Percentiles rank a stretch among this genome's conserved stretches.
phyloP scores from a whole-genome alignment of 352 stramenopile species.

The Thalassiosira ordinaria region DNA sequence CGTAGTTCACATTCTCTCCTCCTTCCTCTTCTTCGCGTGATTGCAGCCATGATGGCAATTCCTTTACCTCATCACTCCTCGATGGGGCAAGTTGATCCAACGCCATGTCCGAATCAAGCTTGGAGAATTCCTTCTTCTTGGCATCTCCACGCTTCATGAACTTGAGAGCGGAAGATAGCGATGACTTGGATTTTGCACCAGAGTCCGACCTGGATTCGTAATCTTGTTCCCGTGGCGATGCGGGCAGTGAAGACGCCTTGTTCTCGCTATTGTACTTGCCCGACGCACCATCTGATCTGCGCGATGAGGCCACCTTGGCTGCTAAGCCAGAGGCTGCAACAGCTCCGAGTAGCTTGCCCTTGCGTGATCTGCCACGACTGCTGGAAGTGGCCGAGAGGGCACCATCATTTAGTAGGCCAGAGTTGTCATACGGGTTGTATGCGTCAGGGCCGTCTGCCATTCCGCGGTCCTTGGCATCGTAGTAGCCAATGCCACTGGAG shows the following conservation, averaged over 20 bases:
- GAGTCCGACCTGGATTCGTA: slow-evolving; percentile 28
- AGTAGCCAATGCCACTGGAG: slow-evolving; percentile 73
- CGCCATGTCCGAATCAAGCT: slow-evolving; percentile 43
- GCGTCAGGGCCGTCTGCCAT: slow-evolving; percentile 25
- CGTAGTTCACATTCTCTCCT: not conserved
- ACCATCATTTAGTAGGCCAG: slow-evolving; percentile 7
- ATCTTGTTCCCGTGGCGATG: slow-evolving; percentile 3
- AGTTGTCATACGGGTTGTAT: slow-evolving; percentile 8
- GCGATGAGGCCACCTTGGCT: slow-evolving; percentile 11
- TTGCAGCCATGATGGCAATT: slow-evolving; percentile 25
- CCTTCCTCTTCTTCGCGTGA: slow-evolving; percentile 11
- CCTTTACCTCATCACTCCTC: slow-evolving; percentile 16
- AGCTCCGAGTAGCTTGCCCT: slow-evolving; percentile 31
- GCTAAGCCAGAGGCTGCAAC: slow-evolving; percentile 18
- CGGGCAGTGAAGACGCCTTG: not conserved
- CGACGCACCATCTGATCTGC: too few species aligned
- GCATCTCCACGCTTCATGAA: slow-evolving; percentile 35
- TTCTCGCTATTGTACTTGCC: slow-evolving; percentile 17
- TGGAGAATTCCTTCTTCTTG: slow-evolving; percentile 24
- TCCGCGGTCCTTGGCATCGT: slow-evolving; percentile 62
- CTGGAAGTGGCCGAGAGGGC: not conserved
- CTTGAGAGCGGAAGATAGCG: slow-evolving; percentile 34
- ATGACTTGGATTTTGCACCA: slow-evolving; percentile 14
- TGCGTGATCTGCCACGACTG: slow-evolving; percentile 22
- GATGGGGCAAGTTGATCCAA: slow-evolving; percentile 33